Base-by-base conservation (phyloP, 805 yeast species). In the Wickerhamomyces bovis region DNA sequence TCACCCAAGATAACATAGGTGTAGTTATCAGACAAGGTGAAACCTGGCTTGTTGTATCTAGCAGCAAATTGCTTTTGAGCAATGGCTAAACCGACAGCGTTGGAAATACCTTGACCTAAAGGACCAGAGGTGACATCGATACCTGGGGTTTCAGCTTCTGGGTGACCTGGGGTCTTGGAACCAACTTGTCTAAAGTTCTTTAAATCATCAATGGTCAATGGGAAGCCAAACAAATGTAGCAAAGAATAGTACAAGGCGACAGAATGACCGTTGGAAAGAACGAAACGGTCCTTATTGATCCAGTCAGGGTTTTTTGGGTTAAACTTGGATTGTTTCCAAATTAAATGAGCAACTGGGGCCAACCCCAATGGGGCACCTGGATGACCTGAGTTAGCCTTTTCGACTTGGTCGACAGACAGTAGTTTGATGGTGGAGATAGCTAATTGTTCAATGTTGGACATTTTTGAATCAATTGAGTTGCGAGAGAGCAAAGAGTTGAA, bases 361-460 rank as follows among this genome's bases (percentile, higher is more conserved):
- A 92, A 75, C 54, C 98, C 98, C 80, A 92, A 81, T 62, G 98
- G 98, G 45, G 99, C 98, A 75, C 99, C 99, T 46, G 99, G 99
- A 74, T 92, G 99, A 57, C 99, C 99, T 51, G 96, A 85, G 72
- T 92, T 85, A 61, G 97, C 92, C 70, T 81, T 77, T 50, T 83
- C 76, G 52, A 88, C 95, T 55, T 86, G 81, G 68, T 92, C 99
- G 45, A 86, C 85, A 44, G 98, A 81, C 60, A 92, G 78, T 51
- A 83, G 71, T 74, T 97, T 89, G 73, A 92, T 86, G 59, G 98
- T 88, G 76, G 78, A 76, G 70, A 92, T 75, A 49, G 96, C 87
- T 66, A 75, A 75, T 56, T 73, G 73, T 68, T 90, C 96, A 61
- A 86, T 71, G 51, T 48, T 43, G 30, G 53, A 55, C 55, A 46